Base-by-base conservation (phyloP, 2,329 filamentous ascomycete genomes). In the Stylonectria norvegica region DNA sequence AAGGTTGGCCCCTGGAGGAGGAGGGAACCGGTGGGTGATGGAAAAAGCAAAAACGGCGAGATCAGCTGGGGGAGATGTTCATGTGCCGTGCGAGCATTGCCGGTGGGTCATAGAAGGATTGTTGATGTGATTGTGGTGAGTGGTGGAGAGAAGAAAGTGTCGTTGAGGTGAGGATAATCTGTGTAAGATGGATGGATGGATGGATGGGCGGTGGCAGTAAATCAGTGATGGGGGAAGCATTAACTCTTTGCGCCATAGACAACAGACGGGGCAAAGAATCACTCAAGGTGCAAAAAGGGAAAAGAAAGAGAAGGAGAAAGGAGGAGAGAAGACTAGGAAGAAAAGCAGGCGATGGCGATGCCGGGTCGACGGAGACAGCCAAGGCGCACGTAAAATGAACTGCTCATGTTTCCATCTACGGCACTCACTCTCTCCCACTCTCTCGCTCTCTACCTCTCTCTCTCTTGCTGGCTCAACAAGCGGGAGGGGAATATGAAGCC, bases 301-400 rank as follows among this genome's bases (percentile, higher is more conserved):
- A 37, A 35, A 34, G 38, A 23, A 32, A 11, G 22, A 23, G 14
- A 30, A 29, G 18, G 17, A 33, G 31, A 33, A 22, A 33, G 31
- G 14, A 32, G 20, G 23, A 35, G 22, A 31, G 20, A 30, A 25
- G 30, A 8, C 31, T 19, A 47, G 42, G 40, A 41, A 30, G 37
- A 43, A 39, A 36, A 17, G 23, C 6, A 10, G 19, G 31, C 32
- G 16, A 23, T 23, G 25, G 28, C n/a, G 23, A 14, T 20, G 36
- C n/a, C 5, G 6, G 14, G 16, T 18, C 11, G 29, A 16, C 10
- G 6, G 6, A 16, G 16, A 16, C 5, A 7, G 12, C 7, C 22
- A 25, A 25, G 22, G 22, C 7, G 22, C 22, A 25, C n/a, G n/a
- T n/a, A n/a, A n/a, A n/a, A n/a, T n/a, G n/a, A n/a, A n/a, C n/a